These are phyloP conservation scores for Tricholoma matsutake DNA, from an alignment of 768 basidiomycete genomes.

Conservation along the genomic window DNA sequence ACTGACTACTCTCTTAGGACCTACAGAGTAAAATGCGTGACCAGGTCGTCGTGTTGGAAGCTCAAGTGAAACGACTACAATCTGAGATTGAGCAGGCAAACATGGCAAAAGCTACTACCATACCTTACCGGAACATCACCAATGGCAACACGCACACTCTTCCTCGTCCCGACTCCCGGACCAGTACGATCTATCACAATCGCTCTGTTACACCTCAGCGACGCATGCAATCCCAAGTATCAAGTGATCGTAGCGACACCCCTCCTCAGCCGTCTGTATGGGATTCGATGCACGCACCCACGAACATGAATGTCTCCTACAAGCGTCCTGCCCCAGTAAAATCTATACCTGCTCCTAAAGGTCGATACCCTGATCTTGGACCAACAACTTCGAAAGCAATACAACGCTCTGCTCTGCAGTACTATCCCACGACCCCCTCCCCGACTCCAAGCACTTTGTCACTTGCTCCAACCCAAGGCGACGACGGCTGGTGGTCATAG, in stretches of 20 bases:
- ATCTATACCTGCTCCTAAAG: conserved; percentile 30
- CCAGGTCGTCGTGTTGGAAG: conserved; percentile 61
- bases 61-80: conserved; percentile 54
- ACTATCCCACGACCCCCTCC: conserved; percentile 47
- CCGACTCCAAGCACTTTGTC: conserved; percentile 80
- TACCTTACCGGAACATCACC: conserved; percentile 37
- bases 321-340: conserved; percentile 20
- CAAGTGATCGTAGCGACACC: conserved; percentile 40
- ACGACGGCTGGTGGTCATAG: conserved; percentile 81
- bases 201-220: conserved; percentile 52
- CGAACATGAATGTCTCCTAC: conserved; percentile 23
- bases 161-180: conserved; percentile 71
- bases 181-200: conserved; percentile 57
- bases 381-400: conserved; percentile 36
- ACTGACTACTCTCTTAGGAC: conserved; percentile 43
- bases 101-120: conserved; percentile 24
- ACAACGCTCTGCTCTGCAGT: conserved; percentile 21
- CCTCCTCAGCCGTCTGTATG: conserved; percentile 60
- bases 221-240: conserved; percentile 31
- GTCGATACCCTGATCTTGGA: conserved; percentile 35
- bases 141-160: conserved; percentile 45
- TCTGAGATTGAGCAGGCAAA: conserved; percentile 53
- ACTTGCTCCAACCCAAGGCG: conserved; percentile 61
- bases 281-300: conserved; percentile 65
- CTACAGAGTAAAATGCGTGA: conserved; percentile 67